Base-by-base conservation (phyloP, 805 yeast species). In the Lipomyces japonicus region DNA sequence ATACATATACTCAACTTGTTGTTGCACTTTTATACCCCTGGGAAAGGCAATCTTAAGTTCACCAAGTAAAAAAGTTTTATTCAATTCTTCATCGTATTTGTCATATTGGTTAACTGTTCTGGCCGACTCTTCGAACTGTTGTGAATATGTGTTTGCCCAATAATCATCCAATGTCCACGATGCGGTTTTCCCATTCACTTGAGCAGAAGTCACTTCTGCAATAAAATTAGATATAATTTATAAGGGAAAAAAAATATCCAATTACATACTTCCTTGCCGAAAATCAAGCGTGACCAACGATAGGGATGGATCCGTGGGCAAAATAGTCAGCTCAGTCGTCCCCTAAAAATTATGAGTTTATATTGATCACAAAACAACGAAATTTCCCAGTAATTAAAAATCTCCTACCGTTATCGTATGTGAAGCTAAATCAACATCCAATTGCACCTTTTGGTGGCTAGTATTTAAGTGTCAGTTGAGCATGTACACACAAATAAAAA, bases 271-370 rank as follows among this genome's bases (percentile, higher is more conserved):
- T 22, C 67, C 59, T 39, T 86, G 87, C 46, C 95, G 78, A 51
- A 95, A 86, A 65, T 93, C 97, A 44, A 93, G 71, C 45, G 78
- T 77, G 23, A 93, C 71, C 9, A 71, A 70, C 50, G 77, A 78
- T 39, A 91, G 69, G 1, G 72, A 61, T 19, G 81, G 70, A 44
- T 81, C 78, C 14, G 79, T 70, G 0, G 98, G 97, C 16, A 86
- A 74, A 2, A 90, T 72, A 1, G 93, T 84, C 28, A 93, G 69
- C 63, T 90, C 97, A 0, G 97, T 88, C 58, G 78, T 75, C 14
- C 97, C 98, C 59, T 54, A 22, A 14, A 3, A 9, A 16, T 12
- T 3, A 19, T 28, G n/a, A 19, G 35, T n/a, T 18, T 32, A 25
- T 34, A 26, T 18, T 32, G 28, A 21, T 18, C 26, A 21, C 22